Conservation (phyloP, 106 monocot species). For the Platanthera zijinensis region DNA sequence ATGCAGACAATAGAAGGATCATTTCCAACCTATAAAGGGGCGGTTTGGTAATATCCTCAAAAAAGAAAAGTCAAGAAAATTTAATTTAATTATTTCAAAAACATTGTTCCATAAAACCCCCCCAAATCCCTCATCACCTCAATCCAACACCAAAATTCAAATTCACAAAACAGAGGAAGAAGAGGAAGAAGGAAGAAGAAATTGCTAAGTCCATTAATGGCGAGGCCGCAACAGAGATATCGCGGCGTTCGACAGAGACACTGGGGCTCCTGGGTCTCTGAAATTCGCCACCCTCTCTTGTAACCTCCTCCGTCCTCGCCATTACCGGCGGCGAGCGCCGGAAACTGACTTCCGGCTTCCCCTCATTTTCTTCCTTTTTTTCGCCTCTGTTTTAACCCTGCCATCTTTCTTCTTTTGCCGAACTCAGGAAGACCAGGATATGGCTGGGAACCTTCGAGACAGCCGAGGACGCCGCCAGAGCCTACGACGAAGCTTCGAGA, state of each 20-base stretch:
- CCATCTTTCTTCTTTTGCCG: background rate
- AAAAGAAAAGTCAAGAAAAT: no score
- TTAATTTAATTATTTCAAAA: no score
- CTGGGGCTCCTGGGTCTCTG: slow-evolving; percentile 75
- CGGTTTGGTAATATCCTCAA: no score
- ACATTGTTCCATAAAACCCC: no score
- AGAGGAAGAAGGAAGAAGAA: no score
- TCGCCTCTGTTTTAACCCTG: background rate
- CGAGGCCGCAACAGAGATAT: slow-evolving; percentile 21
- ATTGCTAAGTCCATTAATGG: background rate
- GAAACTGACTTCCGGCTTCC: no score
- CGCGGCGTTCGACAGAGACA: slow-evolving; percentile 59
- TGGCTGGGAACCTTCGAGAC: slow-evolving; percentile 89
- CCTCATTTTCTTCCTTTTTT: background rate
- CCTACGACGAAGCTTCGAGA: slow-evolving; percentile 78
- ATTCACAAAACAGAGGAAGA: no score
- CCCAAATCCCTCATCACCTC: no score
- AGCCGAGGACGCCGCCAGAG: slow-evolving; percentile 72
- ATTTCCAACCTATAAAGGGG: no score
- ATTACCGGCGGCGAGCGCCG: no score
- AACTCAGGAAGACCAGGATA: slow-evolving; percentile 61
- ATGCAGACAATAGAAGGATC: no score
- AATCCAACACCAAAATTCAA: no score
- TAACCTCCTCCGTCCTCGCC: slow-evolving; percentile 7
- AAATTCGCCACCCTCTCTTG: slow-evolving; percentile 55